phyloP scores from a whole-genome alignment of 225 moss, liverwort and hornwort genomes.

The Ulota crispa region DNA sequence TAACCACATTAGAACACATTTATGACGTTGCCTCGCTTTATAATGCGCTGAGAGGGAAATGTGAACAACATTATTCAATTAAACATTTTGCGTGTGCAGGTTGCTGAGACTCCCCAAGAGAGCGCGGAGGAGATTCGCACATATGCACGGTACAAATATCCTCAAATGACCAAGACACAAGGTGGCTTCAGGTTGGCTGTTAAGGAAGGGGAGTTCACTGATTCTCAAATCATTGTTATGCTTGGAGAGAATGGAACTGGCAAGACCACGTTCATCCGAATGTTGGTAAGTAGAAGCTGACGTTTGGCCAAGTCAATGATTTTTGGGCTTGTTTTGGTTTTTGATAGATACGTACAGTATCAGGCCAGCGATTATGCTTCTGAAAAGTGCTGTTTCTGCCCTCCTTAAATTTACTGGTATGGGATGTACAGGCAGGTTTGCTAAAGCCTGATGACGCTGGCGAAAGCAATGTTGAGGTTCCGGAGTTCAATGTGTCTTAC shows the following conservation, averaged over 20 bases:
- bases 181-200: constrained; percentile 89
- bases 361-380: background rate
- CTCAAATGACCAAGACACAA: constrained; percentile 87
- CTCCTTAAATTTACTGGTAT: background rate
- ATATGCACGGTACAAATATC: constrained; percentile 90
- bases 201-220: constrained; percentile 97
- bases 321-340: background rate
- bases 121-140: constrained; percentile 92
- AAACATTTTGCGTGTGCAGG: constrained; percentile 37
- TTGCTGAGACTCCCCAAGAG: constrained; percentile 96
- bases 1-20: background rate
- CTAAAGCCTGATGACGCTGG: constrained; percentile 76
- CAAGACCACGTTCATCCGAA: constrained; percentile 95
- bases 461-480: constrained; percentile 73
- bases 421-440: constrained; percentile 72
- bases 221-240: constrained; percentile 98
- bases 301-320: background rate
- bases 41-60: background rate
- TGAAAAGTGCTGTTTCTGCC: background rate
- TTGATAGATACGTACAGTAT: background rate
- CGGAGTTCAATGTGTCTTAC: constrained; percentile 95
- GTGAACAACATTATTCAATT: background rate
- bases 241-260: constrained; percentile 98
- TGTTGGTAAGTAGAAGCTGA: constrained; percentile 66
- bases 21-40: background rate